phyloP scores from a whole-genome alignment of 2,329 filamentous ascomycete species.

The Clarireedia sp. region DNA sequence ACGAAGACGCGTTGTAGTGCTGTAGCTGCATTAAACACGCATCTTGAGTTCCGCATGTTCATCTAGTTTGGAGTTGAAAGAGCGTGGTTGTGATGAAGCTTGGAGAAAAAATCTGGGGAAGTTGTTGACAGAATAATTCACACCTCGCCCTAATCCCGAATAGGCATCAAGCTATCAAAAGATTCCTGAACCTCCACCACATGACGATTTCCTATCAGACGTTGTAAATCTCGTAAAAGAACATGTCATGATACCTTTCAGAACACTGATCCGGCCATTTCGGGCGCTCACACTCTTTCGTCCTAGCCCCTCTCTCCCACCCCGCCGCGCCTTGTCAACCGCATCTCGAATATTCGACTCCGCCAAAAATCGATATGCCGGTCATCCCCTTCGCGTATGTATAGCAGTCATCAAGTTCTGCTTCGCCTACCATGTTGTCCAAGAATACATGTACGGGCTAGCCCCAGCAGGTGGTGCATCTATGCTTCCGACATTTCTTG shows the following conservation, averaged over 20 bases:
- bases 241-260: constrained; percentile 12
- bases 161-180: not conserved
- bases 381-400: constrained; percentile 34
- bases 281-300: not conserved
- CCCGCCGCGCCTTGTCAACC: not conserved
- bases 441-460: constrained; percentile 54
- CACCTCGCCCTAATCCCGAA: not conserved
- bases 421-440: constrained; percentile 42
- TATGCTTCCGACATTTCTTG: constrained; percentile 79
- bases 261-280: not conserved
- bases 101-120: not conserved
- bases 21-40: constrained; percentile 36
- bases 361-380: constrained; percentile 12
- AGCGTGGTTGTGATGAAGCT: not conserved
- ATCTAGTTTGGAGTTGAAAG: not conserved
- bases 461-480: constrained; percentile 62
- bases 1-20: constrained; percentile 43
- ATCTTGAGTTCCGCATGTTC: constrained; percentile 22
- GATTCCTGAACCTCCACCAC: not conserved
- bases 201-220: not conserved
- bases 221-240: not conserved
- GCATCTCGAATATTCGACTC: constrained; percentile 5
- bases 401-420: constrained; percentile 40
- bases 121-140: not conserved
- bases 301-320: not conserved